These are phyloP conservation scores for Acer campestre DNA, from an alignment of 345 rosid genomes.

Conservation along the genomic window DNA sequence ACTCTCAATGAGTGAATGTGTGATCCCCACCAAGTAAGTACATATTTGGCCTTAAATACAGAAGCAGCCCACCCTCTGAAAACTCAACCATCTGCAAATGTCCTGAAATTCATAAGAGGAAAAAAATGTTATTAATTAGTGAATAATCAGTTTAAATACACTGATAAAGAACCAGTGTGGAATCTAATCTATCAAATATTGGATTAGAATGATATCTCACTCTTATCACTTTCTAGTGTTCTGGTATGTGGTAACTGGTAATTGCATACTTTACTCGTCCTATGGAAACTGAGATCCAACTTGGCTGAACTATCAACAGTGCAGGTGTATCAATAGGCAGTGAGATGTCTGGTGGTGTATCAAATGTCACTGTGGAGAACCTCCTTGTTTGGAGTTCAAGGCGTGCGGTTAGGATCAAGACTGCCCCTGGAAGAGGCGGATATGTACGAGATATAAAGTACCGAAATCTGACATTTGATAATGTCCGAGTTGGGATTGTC, in stretches of 20 bases:
- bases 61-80: too few species aligned
- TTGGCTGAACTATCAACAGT: slow-evolving; percentile 50
- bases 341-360: slow-evolving; percentile 99
- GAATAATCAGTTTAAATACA: too few species aligned
- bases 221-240: neutral
- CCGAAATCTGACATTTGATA: slow-evolving; percentile 79
- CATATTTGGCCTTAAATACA: too few species aligned
- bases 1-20: neutral
- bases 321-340: slow-evolving; percentile 98
- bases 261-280: slow-evolving; percentile 4
- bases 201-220: neutral
- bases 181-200: neutral
- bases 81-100: too few species aligned
- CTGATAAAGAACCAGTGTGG: too few species aligned
- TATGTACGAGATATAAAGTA: slow-evolving; percentile 69
- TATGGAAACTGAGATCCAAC: slow-evolving; percentile 20
- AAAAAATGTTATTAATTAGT: too few species aligned
- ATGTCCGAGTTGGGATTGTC: slow-evolving; percentile 85
- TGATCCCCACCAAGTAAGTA: too few species aligned
- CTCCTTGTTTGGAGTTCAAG: slow-evolving; percentile 86
- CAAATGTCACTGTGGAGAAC: slow-evolving; percentile 79
- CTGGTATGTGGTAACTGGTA: neutral
- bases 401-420: slow-evolving; percentile 93
- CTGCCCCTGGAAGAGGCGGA: slow-evolving; percentile 95
- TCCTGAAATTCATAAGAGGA: too few species aligned